A percentile compares a stretch with the other conserved stretches of the same genome.
Conservation (phyloP, 768 basidiomycete species). For the Rickenella mellea region DNA sequence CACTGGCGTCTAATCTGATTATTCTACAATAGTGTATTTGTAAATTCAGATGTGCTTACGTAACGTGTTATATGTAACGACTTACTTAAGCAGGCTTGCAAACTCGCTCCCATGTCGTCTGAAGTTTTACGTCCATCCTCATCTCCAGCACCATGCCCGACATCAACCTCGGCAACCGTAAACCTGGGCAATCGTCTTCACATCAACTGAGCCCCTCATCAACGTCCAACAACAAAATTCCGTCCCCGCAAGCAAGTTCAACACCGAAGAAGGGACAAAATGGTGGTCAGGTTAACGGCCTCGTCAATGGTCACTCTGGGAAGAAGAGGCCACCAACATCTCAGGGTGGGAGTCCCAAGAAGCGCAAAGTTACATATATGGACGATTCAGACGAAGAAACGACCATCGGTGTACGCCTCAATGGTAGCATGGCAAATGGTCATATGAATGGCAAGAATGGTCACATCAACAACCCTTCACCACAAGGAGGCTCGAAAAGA, state of each 20-base stretch:
- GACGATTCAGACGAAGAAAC: conserved; percentile 21
- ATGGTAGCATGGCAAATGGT: not conserved
- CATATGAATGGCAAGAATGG: conserved; percentile 1
- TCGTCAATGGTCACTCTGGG: not conserved
- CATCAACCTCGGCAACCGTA: too few relatives aligned
- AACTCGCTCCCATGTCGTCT: too few relatives aligned
- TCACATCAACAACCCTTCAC: conserved; percentile 8
- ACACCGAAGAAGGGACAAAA: not conserved
- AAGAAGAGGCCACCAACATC: not conserved
- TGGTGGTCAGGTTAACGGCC: not conserved
- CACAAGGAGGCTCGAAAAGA: conserved; percentile 2
- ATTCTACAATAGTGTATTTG: too few relatives aligned
- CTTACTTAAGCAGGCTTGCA: too few relatives aligned
- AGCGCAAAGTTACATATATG: conserved; percentile 16
- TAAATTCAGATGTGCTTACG: too few relatives aligned
- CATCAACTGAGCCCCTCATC: too few relatives aligned
- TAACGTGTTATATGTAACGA: too few relatives aligned
- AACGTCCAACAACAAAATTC: not conserved
- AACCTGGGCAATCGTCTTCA: too few relatives aligned
- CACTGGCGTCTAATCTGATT: too few relatives aligned
- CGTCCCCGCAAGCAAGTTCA: not conserved
- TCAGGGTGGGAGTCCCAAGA: conserved; percentile 4
- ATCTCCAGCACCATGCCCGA: too few relatives aligned
- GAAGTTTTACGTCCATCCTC: too few relatives aligned
- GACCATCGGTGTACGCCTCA: conserved; percentile 1